Evolutionary conservation across 1,284 basidiomycete genomes (phyloP).

Genomic region (Inonotus hispidus): DNA sequence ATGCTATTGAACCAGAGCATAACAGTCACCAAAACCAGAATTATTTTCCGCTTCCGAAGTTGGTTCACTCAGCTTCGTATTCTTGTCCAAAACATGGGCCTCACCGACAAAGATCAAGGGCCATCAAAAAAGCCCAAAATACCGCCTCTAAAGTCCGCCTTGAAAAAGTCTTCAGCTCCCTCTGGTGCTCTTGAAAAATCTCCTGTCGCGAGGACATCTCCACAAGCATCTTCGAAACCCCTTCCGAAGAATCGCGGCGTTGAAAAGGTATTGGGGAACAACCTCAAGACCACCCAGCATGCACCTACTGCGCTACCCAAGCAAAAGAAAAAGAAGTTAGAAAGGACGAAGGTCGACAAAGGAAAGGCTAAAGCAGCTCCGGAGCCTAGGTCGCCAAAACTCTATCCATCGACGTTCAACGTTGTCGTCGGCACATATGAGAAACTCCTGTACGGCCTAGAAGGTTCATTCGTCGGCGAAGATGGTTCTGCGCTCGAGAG

Average conservation of each 20-base stretch:
- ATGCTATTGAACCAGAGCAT: too few relatives aligned
- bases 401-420: conserved; percentile 68
- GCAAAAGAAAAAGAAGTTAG: neutral
- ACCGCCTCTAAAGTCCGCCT: conserved; percentile 14
- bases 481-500: conserved; percentile 26
- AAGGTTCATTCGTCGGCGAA: conserved; percentile 50
- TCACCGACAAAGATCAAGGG: neutral
- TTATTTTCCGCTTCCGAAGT: too few relatives aligned
- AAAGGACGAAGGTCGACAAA: conserved; percentile 33
- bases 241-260: neutral
- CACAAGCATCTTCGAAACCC: neutral
- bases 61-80: neutral
- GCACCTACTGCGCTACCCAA: neutral
- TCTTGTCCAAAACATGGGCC: neutral
- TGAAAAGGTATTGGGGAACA: neutral
- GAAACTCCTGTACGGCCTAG: conserved; percentile 89
- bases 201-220: neutral
- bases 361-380: conserved; percentile 27
- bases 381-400: neutral
- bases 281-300: neutral
- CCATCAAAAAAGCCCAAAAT: conserved; percentile 6
- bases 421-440: conserved; percentile 92
- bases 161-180: conserved; percentile 3
- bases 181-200: neutral
- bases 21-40: too few relatives aligned